Conservation (phyloP, 2,329 filamentous ascomycete genomes). For the Penicillium verrucosum region DNA sequence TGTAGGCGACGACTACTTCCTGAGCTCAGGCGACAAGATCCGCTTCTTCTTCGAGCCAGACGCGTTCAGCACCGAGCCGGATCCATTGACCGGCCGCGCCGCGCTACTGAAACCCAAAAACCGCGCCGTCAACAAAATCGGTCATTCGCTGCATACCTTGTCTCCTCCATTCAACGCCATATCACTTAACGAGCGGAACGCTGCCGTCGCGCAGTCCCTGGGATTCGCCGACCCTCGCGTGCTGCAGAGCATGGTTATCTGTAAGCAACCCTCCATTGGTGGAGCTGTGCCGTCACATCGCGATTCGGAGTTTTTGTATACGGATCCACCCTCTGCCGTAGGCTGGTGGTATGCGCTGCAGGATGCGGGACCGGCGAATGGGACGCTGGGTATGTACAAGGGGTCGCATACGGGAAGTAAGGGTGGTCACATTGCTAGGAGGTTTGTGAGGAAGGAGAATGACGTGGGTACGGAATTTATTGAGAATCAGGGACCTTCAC, state of each 20-base stretch:
- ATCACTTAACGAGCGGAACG: conserved; percentile 49
- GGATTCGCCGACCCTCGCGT: conserved; percentile 73
- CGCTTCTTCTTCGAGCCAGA: conserved; percentile 98
- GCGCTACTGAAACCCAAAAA: conserved; percentile 73
- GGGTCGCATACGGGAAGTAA: conserved; percentile 64
- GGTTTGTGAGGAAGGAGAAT: conserved; percentile 67
- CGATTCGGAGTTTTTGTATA: conserved; percentile 90
- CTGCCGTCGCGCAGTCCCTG: conserved; percentile 65
- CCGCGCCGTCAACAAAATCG: conserved; percentile 84
- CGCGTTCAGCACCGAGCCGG: conserved; percentile 57
- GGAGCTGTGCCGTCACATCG: conserved; percentile 88
- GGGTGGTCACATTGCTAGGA: conserved; percentile 64
- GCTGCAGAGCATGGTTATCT: conserved; percentile 96
- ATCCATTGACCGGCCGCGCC: conserved; percentile 51
- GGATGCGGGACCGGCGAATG: conserved; percentile 82
- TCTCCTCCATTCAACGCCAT: conserved; percentile 63
- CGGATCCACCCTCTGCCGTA: conserved; percentile 79
- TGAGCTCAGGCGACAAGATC: conserved; percentile 82
- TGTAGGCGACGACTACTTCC: conserved; percentile 93
- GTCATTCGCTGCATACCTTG: conserved; percentile 70
- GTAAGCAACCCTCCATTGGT: conserved; percentile 95
- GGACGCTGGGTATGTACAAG: conserved; percentile 79
- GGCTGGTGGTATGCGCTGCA: conserved; percentile 98
- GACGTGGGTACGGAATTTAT: conserved; percentile 65
- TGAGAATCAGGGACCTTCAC: conserved; percentile 62